A percentile compares a stretch with the other conserved stretches of the same genome.
Conservation (phyloP, 306 rosid species). For the Citrullus amarus region DNA sequence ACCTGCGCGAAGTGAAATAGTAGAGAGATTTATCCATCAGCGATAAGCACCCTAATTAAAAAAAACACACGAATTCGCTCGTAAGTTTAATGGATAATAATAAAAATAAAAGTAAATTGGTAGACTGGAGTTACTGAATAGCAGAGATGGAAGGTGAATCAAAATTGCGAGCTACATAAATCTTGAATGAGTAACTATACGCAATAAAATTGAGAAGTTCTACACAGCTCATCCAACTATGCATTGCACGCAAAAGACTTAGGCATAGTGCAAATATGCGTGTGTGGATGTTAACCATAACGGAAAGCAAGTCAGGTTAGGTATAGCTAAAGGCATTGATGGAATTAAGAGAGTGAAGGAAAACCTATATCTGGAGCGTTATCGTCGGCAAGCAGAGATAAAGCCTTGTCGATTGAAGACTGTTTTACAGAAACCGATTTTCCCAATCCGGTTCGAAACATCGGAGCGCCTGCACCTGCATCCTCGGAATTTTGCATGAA, state of each 20-base stretch:
- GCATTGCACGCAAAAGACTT: not conserved
- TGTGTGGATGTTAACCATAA: not conserved
- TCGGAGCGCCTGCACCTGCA: conserved; percentile 13
- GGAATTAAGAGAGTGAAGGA: not conserved
- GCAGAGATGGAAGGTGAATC: not conserved
- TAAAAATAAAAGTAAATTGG: not conserved
- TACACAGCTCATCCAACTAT: not conserved
- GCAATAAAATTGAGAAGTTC: not conserved
- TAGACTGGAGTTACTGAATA: not conserved
- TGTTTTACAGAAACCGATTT: conserved; percentile 27
- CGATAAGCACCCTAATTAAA: not conserved
- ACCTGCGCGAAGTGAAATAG: conserved; percentile 22
- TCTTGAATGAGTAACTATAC: not conserved
- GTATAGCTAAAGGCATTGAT: not conserved
- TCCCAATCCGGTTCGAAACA: conserved; percentile 38
- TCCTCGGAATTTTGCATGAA: conserved; percentile 19
- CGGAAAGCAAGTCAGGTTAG: not conserved
- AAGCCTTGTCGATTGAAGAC: conserved; percentile 37
- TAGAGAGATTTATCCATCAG: not conserved
- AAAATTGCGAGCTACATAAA: not conserved
- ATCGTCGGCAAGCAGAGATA: conserved; percentile 25
- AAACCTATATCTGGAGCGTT: conserved; percentile 13
- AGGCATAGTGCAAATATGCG: not conserved
- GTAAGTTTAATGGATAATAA: not conserved
- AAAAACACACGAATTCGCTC: not conserved